Percentiles rank a stretch among this genome's conserved stretches.
Conservation (phyloP, 2,329 filamentous ascomycete genomes). For the Exophiala phaeomuriformis region DNA sequence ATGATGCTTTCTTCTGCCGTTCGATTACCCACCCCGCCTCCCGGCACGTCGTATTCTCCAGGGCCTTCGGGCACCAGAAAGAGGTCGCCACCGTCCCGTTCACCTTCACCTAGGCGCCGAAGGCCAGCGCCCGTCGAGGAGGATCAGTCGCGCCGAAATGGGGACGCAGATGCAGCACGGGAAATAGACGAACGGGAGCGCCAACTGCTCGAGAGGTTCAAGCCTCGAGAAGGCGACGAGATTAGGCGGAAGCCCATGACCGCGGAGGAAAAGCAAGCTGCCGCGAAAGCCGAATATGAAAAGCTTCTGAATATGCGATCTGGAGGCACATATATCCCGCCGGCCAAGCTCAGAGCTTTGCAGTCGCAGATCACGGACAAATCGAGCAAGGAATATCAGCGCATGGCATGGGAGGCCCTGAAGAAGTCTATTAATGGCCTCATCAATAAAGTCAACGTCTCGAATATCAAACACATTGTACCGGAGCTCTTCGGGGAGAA, state of each 20-base stretch:
- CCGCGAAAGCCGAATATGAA: conserved; percentile 86
- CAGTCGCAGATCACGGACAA: conserved; percentile 98
- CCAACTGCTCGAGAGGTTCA: conserved; percentile 47
- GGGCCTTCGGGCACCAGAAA: conserved; percentile 47
- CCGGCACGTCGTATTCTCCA: conserved; percentile 43
- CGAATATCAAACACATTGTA: conserved; percentile 96
- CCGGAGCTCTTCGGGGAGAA: conserved; percentile 96
- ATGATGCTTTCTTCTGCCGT: conserved; percentile 49
- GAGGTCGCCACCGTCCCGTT: conserved; percentile 50
- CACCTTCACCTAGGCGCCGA: conserved; percentile 46
- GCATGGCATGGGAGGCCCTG: conserved; percentile 97
- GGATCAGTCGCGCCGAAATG: conserved; percentile 26
- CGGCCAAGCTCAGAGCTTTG: conserved; percentile 78
- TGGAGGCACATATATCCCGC: conserved; percentile 93
- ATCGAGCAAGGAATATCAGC: conserved; percentile 91
- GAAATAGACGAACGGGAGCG: conserved; percentile 45
- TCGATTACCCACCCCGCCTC: conserved; percentile 52
- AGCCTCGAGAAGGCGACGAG: conserved; percentile 45
- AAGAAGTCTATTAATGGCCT: conserved; percentile 98
- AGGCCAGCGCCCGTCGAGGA: conserved; percentile 39
- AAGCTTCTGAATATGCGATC: conserved; percentile 87
- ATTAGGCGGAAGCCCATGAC: conserved; percentile 47
- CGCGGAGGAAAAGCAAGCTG: conserved; percentile 79
- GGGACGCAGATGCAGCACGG: conserved; percentile 41
- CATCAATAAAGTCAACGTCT: conserved; percentile 98